Evolutionary conservation across 495 filamentous ascomycete genomes (phyloP).

Genomic region (Jackrogersella minutella): DNA sequence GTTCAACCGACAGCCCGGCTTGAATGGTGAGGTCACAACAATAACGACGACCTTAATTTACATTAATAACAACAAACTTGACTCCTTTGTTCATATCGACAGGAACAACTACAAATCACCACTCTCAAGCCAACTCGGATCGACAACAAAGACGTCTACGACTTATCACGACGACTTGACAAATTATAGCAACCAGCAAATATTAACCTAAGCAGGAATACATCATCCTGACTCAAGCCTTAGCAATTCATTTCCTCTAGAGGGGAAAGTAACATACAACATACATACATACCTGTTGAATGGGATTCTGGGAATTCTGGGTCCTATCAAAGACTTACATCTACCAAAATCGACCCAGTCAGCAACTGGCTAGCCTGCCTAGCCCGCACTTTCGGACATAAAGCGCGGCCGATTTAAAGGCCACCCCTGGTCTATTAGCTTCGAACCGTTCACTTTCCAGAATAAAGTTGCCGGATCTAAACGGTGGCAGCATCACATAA

Average conservation of each 20-base stretch:
- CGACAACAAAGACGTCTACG: background rate
- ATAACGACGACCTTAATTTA: constrained; percentile 3
- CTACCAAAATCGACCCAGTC: constrained; percentile 42
- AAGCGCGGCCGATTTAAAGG: constrained; percentile 41
- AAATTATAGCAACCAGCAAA: background rate
- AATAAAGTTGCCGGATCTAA: constrained; percentile 45
- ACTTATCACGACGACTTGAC: background rate
- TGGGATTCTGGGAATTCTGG: constrained; percentile 16
- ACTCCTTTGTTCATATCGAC: constrained; percentile 6
- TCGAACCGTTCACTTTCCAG: constrained; percentile 32
- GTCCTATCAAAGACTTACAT: constrained; percentile 38
- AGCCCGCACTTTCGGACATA: constrained; percentile 43
- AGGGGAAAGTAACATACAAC: too few relatives aligned
- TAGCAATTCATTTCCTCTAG: constrained; percentile 4
- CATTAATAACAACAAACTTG: constrained; percentile 1
- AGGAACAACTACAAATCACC: background rate
- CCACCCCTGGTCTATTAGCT: constrained; percentile 36
- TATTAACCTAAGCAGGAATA: too few relatives aligned
- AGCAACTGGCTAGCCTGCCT: constrained; percentile 25
- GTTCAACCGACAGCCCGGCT: constrained; percentile 11
- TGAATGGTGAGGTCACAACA: constrained; percentile 24
- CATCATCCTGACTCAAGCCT: constrained; percentile 36
- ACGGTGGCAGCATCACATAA: constrained; percentile 43
- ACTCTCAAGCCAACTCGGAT: background rate
- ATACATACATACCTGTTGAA: constrained; percentile 29